Evolutionary conservation across 306 rosid genomes (phyloP).

Genomic region (Pueraria montana): DNA sequence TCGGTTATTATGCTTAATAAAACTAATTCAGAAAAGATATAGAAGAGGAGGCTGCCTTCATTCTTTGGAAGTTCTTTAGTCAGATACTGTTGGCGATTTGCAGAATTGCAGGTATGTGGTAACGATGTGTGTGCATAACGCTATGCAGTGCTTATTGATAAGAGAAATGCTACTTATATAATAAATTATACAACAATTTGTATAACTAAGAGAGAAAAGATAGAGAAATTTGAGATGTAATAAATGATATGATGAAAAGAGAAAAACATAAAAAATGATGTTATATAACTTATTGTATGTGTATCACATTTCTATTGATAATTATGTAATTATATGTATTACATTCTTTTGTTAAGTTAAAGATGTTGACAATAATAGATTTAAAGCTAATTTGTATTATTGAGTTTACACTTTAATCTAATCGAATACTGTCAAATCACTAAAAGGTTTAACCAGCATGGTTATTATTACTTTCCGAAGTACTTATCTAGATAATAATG

Average conservation of each 20-base stretch:
- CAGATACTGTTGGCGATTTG: constrained; percentile 3
- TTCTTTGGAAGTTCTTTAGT: constrained; percentile 6
- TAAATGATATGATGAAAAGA: no score
- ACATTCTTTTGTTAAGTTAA: constrained; percentile 17
- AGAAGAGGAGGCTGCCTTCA: background rate
- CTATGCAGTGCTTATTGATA: background rate
- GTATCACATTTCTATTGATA: background rate
- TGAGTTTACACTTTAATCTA: background rate
- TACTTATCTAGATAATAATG: background rate
- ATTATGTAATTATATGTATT: constrained; percentile 4
- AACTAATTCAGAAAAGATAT: constrained; percentile 14
- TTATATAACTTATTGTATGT: no score
- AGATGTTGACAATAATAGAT: background rate
- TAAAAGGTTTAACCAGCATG: background rate
- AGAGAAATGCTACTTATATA: no score
- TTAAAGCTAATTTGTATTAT: background rate
- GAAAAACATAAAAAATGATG: no score
- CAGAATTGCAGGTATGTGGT: constrained; percentile 7
- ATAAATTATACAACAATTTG: no score
- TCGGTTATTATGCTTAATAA: background rate
- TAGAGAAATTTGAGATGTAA: no score
- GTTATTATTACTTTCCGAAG: background rate
- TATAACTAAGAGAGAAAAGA: no score
- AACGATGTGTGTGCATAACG: background rate
- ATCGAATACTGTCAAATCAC: background rate